Percentiles rank a stretch among this genome's conserved stretches.
These are phyloP conservation scores for Aplosporella prunicola DNA, from an alignment of 2,329 filamentous ascomycete genomes.

Conservation along the genomic window DNA sequence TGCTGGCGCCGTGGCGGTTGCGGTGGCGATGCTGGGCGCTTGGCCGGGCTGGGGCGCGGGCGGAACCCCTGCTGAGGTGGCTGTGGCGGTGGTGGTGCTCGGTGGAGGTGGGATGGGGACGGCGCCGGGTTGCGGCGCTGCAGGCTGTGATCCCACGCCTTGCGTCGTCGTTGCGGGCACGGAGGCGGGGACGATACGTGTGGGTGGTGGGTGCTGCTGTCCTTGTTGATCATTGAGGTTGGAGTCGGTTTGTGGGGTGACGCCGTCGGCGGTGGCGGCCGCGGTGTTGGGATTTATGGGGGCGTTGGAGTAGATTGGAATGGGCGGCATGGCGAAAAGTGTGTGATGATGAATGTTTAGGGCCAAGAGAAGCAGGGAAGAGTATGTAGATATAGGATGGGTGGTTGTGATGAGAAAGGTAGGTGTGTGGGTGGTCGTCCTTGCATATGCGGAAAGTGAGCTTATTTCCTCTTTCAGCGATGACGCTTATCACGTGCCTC, in stretches of 20 bases:
- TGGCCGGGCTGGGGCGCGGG: constrained; percentile 36
- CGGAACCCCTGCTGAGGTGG: constrained; percentile 14
- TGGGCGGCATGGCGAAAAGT: constrained; percentile 33
- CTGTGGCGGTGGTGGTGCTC: not conserved
- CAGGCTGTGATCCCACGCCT: constrained; percentile 17
- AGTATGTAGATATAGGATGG: not conserved
- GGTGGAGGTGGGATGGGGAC: constrained; percentile 15
- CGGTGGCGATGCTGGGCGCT: constrained; percentile 21
- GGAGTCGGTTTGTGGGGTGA: constrained; percentile 22
- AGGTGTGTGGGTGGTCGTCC: not conserved
- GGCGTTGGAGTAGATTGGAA: constrained; percentile 37
- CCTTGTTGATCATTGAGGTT: constrained; percentile 21
- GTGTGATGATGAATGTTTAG: not conserved
- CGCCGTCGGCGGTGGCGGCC: constrained; percentile 14
- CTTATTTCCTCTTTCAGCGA: constrained; percentile 6
- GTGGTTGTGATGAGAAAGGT: not conserved
- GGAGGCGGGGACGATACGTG: constrained; percentile 27
- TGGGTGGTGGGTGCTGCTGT: constrained; percentile 20
- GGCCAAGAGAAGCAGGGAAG: not conserved
- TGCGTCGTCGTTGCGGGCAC: constrained; percentile 26
- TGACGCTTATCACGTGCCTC: constrained; percentile 8
- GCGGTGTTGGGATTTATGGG: constrained; percentile 31
- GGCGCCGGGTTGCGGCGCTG: constrained; percentile 25
- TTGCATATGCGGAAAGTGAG: constrained; percentile 2
- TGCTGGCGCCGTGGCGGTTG: constrained; percentile 16